Conservation (phyloP, 1,284 basidiomycete species). For the Flammula alnicola region DNA sequence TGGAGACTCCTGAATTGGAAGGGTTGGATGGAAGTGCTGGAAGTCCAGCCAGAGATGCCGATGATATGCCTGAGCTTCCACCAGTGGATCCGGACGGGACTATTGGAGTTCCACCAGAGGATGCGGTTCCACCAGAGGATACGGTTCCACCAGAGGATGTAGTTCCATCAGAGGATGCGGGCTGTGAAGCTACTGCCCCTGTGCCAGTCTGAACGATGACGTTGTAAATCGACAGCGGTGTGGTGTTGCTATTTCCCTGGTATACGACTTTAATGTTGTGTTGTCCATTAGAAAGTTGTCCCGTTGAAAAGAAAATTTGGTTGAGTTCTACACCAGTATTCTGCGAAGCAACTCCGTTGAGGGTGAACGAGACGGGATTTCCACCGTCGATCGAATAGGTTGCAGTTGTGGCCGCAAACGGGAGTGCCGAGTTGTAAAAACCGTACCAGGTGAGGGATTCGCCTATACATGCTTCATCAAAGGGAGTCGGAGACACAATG, state of each 20-base stretch:
- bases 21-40: too few relatives aligned
- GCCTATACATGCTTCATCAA: constrained; percentile 9
- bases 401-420: constrained; percentile 16
- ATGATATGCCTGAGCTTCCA: too few relatives aligned
- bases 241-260: constrained; percentile 20
- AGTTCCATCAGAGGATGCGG: too few relatives aligned
- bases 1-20: too few relatives aligned
- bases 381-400: constrained; percentile 21
- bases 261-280: constrained; percentile 30
- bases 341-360: constrained; percentile 20
- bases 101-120: too few relatives aligned
- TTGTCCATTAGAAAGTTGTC: constrained; percentile 15
- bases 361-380: constrained; percentile 9
- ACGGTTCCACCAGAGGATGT: too few relatives aligned
- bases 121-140: too few relatives aligned
- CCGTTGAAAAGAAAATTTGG: constrained; percentile 23
- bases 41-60: too few relatives aligned
- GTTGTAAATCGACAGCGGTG: constrained; percentile 30
- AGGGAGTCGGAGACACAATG: too few relatives aligned
- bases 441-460: constrained; percentile 20
- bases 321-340: constrained; percentile 20
- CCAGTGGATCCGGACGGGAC: too few relatives aligned
- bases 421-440: constrained; percentile 16
- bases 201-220: constrained; percentile 9
- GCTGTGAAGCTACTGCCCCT: too few relatives aligned